Evolutionary conservation across 139 green algal species (phyloP).

Genomic region (Coelastrella sp.): DNA sequence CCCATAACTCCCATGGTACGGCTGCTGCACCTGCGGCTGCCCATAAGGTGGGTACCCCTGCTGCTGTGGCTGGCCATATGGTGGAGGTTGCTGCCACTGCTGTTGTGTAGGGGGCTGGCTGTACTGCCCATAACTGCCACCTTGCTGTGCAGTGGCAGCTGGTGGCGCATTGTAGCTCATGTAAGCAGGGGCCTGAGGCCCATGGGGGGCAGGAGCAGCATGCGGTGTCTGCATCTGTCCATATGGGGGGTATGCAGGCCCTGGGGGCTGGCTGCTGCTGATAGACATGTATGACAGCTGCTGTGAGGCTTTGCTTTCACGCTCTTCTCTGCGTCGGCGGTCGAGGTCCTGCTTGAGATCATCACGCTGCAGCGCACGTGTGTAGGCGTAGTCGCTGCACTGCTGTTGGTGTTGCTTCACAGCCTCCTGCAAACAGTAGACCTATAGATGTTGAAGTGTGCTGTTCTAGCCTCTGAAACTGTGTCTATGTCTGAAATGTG

Average conservation of each 20-base stretch:
- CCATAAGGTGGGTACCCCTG: constrained; percentile 34
- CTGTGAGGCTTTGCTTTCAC: constrained; percentile 38
- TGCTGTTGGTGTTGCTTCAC: constrained; percentile 86
- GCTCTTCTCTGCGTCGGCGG: constrained; percentile 19
- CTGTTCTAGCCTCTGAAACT: too few relatives aligned
- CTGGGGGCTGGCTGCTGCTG: neutral
- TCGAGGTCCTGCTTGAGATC: constrained; percentile 43
- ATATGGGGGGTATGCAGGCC: neutral
- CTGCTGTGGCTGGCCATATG: constrained; percentile 17
- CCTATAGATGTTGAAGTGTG: neutral
- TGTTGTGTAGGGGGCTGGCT: constrained; percentile 32
- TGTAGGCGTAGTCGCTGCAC: constrained; percentile 70
- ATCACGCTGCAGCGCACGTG: constrained; percentile 64
- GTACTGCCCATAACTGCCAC: neutral
- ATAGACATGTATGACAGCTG: constrained; percentile 21
- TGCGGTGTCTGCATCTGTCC: constrained; percentile 27
- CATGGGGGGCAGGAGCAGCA: neutral
- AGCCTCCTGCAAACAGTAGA: constrained; percentile 69
- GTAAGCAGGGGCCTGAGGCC: constrained; percentile 6
- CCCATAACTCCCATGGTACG: constrained; percentile 33
- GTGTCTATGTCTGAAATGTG: too few relatives aligned
- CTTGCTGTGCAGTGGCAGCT: neutral
- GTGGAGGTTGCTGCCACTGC: neutral
- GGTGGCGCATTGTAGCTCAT: constrained; percentile 23
- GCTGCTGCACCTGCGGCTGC: constrained; percentile 40